These are phyloP conservation scores for Candida sithepensis DNA, from an alignment of 805 yeast species.

Conservation along the genomic window DNA sequence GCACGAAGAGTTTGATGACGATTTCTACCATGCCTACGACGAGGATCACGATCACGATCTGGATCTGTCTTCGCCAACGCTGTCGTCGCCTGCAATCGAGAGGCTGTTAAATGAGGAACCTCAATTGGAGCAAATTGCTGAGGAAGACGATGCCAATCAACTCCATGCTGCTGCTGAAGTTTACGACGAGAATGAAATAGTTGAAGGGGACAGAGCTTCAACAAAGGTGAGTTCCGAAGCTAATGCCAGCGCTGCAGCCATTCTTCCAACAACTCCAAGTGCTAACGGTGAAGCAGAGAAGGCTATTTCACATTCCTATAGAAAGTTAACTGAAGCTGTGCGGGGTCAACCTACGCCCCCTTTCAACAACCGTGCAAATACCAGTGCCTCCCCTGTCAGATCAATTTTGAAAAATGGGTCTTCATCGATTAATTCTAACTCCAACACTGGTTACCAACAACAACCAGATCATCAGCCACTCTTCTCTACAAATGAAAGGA, in stretches of 20 bases:
- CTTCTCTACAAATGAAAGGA: background rate
- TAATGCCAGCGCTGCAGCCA: background rate
- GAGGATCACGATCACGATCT: slow-evolving; percentile 1
- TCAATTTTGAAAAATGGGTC: slow-evolving; percentile 17
- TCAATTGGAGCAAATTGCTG: slow-evolving; percentile 24
- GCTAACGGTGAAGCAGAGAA: background rate
- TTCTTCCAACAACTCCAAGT: background rate
- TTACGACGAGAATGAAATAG: slow-evolving; percentile 1
- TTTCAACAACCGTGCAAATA: background rate
- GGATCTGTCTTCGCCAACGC: background rate
- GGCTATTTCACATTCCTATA: slow-evolving; percentile 12
- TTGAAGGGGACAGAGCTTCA: background rate
- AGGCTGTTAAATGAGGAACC: slow-evolving; percentile 1
- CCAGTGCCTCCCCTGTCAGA: slow-evolving; percentile 17
- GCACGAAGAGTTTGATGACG: slow-evolving; percentile 19
- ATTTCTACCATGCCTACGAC: slow-evolving; percentile 15
- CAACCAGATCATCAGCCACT: background rate
- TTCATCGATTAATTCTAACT: background rate
- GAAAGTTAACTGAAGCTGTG: slow-evolving; percentile 16
- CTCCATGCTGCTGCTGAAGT: slow-evolving; percentile 8
- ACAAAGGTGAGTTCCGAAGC: background rate
- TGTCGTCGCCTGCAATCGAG: background rate
- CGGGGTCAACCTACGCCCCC: slow-evolving; percentile 1
- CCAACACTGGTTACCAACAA: background rate
- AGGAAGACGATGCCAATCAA: slow-evolving; percentile 16